Conservation (phyloP, 108 stramenopile genomes). For the Pseudonitzschia multistriata region DNA sequence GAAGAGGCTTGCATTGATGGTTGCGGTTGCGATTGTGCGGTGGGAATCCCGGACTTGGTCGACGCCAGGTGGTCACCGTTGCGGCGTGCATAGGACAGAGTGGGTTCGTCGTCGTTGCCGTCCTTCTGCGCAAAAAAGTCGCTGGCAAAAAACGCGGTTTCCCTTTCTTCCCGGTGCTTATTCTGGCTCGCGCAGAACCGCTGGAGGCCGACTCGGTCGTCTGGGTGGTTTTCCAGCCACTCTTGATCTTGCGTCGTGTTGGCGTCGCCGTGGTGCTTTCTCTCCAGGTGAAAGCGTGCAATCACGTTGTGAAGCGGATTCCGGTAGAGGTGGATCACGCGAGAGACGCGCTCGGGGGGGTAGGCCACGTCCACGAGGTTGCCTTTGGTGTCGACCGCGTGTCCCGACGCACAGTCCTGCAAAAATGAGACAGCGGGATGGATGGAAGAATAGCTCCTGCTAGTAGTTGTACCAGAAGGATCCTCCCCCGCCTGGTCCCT, state of each 20-base stretch:
- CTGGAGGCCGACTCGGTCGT: slow-evolving; percentile 32
- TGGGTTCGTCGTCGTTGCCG: not conserved
- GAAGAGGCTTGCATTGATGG: not conserved
- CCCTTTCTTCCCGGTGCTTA: not conserved
- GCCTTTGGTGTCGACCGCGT: slow-evolving; percentile 16
- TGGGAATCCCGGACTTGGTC: not conserved
- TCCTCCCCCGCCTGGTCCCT: not conserved
- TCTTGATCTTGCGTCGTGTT: slow-evolving; percentile 13
- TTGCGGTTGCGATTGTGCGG: not conserved
- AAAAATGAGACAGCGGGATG: slow-evolving; percentile 23
- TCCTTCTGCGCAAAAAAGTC: slow-evolving; percentile 18
- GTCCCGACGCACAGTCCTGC: slow-evolving; percentile 32
- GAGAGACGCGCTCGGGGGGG: slow-evolving; percentile 46
- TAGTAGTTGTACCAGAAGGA: not conserved
- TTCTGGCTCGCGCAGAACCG: slow-evolving; percentile 37
- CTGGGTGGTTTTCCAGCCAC: slow-evolving; percentile 24
- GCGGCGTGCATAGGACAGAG: not conserved
- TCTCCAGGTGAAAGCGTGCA: slow-evolving; percentile 60
- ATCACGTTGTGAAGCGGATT: slow-evolving; percentile 74
- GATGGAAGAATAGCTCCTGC: not conserved
- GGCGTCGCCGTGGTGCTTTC: slow-evolving; percentile 25
- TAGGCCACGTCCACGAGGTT: slow-evolving; percentile 19
- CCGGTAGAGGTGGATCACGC: slow-evolving; percentile 63
- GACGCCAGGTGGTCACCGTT: not conserved
- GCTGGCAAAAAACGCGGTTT: slow-evolving; percentile 28